Percentiles rank a stretch among this genome's conserved stretches.
These are phyloP conservation scores for Filobasidium wieringae DNA, from an alignment of 768 basidiomycete genomes.

Conservation along the genomic window DNA sequence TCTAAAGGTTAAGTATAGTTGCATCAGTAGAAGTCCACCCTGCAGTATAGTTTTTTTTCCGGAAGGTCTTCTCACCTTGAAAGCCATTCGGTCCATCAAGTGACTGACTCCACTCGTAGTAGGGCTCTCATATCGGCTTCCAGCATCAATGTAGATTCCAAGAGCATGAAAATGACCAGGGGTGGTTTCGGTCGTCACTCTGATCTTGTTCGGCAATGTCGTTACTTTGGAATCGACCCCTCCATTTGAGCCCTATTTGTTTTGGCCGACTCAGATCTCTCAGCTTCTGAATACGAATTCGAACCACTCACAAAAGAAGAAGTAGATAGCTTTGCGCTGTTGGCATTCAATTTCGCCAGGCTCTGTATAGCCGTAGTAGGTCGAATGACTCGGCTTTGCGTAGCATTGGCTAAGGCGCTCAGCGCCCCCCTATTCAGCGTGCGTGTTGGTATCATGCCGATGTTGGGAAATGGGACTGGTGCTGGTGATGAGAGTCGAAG, in stretches of 20 bases:
- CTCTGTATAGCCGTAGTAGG: neutral
- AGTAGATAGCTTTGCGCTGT: neutral
- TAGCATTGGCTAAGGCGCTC: neutral
- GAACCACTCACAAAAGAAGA: neutral
- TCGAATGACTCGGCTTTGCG: neutral
- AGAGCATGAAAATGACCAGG: conserved; percentile 91
- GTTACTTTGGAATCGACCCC: conserved; percentile 46
- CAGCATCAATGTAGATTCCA: conserved; percentile 87
- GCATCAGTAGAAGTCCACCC: neutral
- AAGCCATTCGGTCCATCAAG: conserved; percentile 89
- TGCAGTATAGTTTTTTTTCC: neutral
- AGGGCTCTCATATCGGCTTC: conserved; percentile 72
- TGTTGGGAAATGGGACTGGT: too few relatives aligned
- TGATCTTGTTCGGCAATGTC: conserved; percentile 76
- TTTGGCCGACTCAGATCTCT: neutral
- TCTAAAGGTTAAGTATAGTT: conserved; percentile 42
- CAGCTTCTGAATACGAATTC: neutral
- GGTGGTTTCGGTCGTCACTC: conserved; percentile 79
- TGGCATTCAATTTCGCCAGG: neutral
- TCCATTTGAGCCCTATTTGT: too few relatives aligned
- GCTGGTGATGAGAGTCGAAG: too few relatives aligned
- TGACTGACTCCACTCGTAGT: conserved; percentile 70
- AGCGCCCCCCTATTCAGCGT: neutral
- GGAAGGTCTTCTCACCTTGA: conserved; percentile 55
- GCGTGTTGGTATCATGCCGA: neutral